Percentiles rank a stretch among this genome's conserved stretches.
Conservation (phyloP, 225 moss, liverwort and hornwort genomes). For the Pseudoscleropodium purum region DNA sequence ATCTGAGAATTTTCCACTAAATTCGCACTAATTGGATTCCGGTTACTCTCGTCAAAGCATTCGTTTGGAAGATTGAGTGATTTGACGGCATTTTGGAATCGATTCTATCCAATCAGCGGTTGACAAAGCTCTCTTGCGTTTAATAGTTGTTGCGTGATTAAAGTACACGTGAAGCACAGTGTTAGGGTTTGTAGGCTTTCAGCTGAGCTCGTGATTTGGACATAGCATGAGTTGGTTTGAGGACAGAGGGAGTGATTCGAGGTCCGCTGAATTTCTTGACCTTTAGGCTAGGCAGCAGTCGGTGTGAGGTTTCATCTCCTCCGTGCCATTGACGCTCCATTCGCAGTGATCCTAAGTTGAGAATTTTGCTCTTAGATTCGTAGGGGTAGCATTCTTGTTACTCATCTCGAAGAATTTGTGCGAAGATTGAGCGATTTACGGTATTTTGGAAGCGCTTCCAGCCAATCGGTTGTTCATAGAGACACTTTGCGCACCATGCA, state of each 20-base stretch:
- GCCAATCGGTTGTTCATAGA: not conserved
- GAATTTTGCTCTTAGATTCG: not conserved
- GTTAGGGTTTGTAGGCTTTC: conserved; percentile 13
- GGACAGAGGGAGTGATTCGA: not conserved
- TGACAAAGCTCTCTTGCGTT: not conserved
- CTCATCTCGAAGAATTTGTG: not conserved
- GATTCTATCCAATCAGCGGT: not conserved
- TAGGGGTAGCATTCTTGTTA: no score
- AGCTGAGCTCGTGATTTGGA: not conserved
- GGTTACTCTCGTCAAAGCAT: not conserved
- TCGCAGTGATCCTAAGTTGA: not conserved
- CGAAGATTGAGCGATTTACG: not conserved
- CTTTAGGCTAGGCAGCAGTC: not conserved
- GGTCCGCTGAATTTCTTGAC: not conserved
- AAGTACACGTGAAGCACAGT: not conserved
- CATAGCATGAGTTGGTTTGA: not conserved
- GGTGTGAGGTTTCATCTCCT: not conserved
- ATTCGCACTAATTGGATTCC: not conserved
- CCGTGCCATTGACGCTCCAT: not conserved
- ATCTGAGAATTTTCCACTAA: not conserved
- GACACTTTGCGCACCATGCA: not conserved
- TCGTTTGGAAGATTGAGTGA: not conserved
- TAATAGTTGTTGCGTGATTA: not conserved
- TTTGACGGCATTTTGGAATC: not conserved
- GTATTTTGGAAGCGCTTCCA: not conserved